These are phyloP conservation scores for Diaporthe vaccinii DNA, from an alignment of 2,329 filamentous ascomycete genomes.

Conservation along the genomic window DNA sequence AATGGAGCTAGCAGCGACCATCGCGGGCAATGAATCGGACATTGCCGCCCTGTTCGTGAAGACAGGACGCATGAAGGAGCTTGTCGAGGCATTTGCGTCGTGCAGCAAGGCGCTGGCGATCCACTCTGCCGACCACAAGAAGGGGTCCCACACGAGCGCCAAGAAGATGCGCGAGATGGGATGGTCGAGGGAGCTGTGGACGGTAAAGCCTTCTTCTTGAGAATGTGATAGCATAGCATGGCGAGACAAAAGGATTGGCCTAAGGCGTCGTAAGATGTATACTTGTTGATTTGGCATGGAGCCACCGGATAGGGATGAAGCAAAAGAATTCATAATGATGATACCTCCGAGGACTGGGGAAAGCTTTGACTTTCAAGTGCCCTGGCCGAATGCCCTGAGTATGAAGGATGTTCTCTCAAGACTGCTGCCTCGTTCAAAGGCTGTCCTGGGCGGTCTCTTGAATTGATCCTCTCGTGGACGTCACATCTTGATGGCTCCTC, in stretches of 20 bases:
- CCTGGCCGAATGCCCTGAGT: background rate
- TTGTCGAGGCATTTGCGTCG: slow-evolving; percentile 81
- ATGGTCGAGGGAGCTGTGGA: slow-evolving; percentile 75
- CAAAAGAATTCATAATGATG: slow-evolving; percentile 34
- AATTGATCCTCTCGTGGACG: background rate
- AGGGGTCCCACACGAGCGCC: slow-evolving; percentile 60
- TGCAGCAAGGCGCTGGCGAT: slow-evolving; percentile 80
- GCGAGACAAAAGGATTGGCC: slow-evolving; percentile 11
- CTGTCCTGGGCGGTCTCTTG: background rate
- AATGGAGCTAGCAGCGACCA: slow-evolving; percentile 84
- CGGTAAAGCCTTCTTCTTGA: slow-evolving; percentile 58
- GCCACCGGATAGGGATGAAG: slow-evolving; percentile 21
- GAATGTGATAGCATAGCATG: slow-evolving; percentile 19
- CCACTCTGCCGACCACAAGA: slow-evolving; percentile 66
- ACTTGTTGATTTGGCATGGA: slow-evolving; percentile 27
- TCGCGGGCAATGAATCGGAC: slow-evolving; percentile 79
- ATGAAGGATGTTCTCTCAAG: background rate
- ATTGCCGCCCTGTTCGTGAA: slow-evolving; percentile 75
- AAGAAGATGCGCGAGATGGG: slow-evolving; percentile 74
- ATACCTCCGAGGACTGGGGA: slow-evolving; percentile 32
- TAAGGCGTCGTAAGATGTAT: slow-evolving; percentile 21
- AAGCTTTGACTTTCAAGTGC: background rate
- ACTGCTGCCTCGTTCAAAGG: background rate
- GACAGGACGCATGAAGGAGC: slow-evolving; percentile 78
- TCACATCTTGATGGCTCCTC: background rate